Evolutionary conservation across 108 stramenopile species (phyloP).

Genomic region (Nitzschia sp.): DNA sequence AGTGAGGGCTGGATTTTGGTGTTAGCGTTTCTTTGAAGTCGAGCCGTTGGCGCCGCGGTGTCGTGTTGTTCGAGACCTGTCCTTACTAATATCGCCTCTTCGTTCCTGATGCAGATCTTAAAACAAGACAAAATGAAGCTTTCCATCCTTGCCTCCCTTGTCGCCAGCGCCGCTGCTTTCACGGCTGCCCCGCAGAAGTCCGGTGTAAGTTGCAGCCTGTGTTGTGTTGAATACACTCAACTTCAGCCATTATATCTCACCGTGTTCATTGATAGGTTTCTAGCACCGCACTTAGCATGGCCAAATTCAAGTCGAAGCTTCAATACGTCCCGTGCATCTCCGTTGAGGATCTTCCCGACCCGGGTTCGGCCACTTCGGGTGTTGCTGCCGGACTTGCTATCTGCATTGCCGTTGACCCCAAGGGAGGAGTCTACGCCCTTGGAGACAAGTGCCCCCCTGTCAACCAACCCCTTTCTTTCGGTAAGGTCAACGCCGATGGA

Average conservation of each 20-base stretch:
- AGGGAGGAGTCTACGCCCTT: constrained; percentile 91
- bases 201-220: constrained; percentile 29
- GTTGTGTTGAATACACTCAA: not conserved
- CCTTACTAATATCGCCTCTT: not conserved
- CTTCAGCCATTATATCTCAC: not conserved
- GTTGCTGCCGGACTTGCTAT: constrained; percentile 94
- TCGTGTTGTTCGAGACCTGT: too few species aligned
- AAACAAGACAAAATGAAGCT: constrained; percentile 79
- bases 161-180: constrained; percentile 64
- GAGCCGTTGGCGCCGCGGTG: too few species aligned
- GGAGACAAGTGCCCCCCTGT: constrained; percentile 97
- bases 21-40: too few species aligned
- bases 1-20: not conserved
- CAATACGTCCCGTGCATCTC: constrained; percentile 87
- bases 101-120: not conserved
- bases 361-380: constrained; percentile 89
- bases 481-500: constrained; percentile 78
- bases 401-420: constrained; percentile 94
- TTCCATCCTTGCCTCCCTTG: constrained; percentile 66
- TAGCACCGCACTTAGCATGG: constrained; percentile 65
- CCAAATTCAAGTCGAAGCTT: constrained; percentile 50
- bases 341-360: constrained; percentile 80
- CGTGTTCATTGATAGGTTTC: constrained; percentile 29
- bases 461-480: constrained; percentile 95
- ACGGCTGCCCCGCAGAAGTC: constrained; percentile 44